phyloP scores from a whole-genome alignment of 805 yeast species.

The Metschnikowia vanudenii region DNA sequence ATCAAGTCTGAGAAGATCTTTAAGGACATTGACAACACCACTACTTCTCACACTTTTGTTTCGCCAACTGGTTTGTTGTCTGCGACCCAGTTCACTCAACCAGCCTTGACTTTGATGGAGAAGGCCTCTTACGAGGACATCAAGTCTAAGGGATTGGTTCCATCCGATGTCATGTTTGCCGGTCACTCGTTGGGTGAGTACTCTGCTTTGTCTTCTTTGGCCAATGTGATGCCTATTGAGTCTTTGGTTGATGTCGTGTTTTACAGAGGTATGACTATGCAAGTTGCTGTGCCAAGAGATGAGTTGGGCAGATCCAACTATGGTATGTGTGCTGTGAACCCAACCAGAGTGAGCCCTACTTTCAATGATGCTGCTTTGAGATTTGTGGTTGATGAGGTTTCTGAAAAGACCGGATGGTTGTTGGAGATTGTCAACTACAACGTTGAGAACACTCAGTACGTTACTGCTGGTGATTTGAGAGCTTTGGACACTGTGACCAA shows the following conservation, averaged over 20 bases:
- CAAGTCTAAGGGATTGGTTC: conserved; percentile 93
- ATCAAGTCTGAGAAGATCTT: conserved; percentile 91
- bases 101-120: conserved; percentile 98
- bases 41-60: conserved; percentile 83
- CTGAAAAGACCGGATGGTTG: conserved; percentile 84
- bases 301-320: conserved; percentile 92
- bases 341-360: conserved; percentile 84
- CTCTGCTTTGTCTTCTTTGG: conserved; percentile 94
- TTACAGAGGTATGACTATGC: conserved; percentile 99
- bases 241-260: conserved; percentile 95
- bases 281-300: conserved; percentile 99
- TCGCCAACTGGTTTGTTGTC: conserved; percentile 94
- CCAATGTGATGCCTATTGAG: conserved; percentile 98
- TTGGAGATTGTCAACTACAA: conserved; percentile 97
- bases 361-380: conserved; percentile 92
- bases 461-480: conserved; percentile 97
- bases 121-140: conserved; percentile 98
- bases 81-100: conserved; percentile 99
- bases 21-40: conserved; percentile 79
- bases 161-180: conserved; percentile 90
- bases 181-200: conserved; percentile 99
- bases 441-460: conserved; percentile 97
- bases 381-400: conserved; percentile 88
- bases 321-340: conserved; percentile 99
- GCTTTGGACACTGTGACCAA: conserved; percentile 91